Evolutionary conservation across 805 yeast species (phyloP).

Genomic region (Yamadazyma olivae): DNA sequence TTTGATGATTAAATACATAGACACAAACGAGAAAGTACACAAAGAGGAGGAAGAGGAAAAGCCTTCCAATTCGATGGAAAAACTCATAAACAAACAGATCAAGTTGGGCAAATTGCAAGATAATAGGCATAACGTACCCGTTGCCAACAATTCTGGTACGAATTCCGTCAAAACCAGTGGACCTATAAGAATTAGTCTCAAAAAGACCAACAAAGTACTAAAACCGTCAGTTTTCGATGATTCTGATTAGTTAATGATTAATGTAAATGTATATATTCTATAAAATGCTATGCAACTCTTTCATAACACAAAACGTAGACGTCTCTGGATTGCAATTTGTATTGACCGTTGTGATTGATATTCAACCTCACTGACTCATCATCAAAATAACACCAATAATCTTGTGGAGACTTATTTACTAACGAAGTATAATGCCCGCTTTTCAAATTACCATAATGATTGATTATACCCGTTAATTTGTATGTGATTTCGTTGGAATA

Average conservation of each 20-base stretch:
- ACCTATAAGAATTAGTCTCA: slow-evolving; percentile 3
- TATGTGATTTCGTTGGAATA: slow-evolving; percentile 39
- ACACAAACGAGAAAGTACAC: slow-evolving; percentile 8
- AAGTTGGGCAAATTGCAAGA: slow-evolving; percentile 30
- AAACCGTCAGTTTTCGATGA: slow-evolving; percentile 7
- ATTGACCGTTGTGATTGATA: slow-evolving; percentile 46
- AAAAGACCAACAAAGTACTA: background rate
- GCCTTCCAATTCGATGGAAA: slow-evolving; percentile 8
- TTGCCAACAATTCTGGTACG: background rate
- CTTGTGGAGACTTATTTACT: slow-evolving; percentile 46
- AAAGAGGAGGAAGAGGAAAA: slow-evolving; percentile 1
- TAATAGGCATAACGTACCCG: too few species aligned
- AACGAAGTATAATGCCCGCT: slow-evolving; percentile 78
- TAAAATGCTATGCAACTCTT: slow-evolving; percentile 14
- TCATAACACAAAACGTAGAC: slow-evolving; percentile 73
- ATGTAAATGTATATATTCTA: background rate
- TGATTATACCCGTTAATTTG: slow-evolving; percentile 59
- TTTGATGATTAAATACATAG: slow-evolving; percentile 30
- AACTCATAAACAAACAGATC: slow-evolving; percentile 50
- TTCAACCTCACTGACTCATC: slow-evolving; percentile 57
- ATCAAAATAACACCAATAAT: slow-evolving; percentile 72
- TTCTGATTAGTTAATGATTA: slow-evolving; percentile 1
- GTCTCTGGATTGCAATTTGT: slow-evolving; percentile 47
- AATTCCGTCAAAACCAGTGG: slow-evolving; percentile 1
- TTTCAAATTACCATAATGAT: slow-evolving; percentile 66